Evolutionary conservation across 1,284 basidiomycete genomes (phyloP).

Genomic region (Xanthoconium separans): DNA sequence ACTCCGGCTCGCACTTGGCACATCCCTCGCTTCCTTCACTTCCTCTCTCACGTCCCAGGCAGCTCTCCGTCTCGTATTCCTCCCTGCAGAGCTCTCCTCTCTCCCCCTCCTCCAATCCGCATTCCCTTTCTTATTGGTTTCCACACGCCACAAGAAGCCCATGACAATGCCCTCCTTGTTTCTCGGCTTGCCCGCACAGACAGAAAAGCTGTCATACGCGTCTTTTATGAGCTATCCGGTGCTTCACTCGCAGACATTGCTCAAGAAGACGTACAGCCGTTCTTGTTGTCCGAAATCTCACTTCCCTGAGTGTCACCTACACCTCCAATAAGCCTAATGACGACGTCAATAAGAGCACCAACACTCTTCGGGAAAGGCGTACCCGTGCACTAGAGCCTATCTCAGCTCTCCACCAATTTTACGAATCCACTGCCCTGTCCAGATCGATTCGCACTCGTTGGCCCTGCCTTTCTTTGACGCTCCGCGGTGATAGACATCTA

Average conservation of each 20-base stretch:
- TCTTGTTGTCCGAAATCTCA: slow-evolving; percentile 50
- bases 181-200: slow-evolving; percentile 61
- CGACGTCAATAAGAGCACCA: background rate
- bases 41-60: slow-evolving; percentile 35
- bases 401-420: slow-evolving; percentile 48
- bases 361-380: slow-evolving; percentile 9
- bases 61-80: slow-evolving; percentile 43
- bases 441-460: slow-evolving; percentile 64
- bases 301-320: slow-evolving; percentile 30
- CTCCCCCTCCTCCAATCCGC: slow-evolving; percentile 54
- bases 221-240: slow-evolving; percentile 53
- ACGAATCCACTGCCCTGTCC: slow-evolving; percentile 61
- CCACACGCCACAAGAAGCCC: slow-evolving; percentile 63
- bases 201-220: slow-evolving; percentile 74
- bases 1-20: slow-evolving; percentile 37
- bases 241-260: slow-evolving; percentile 50
- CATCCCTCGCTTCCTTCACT: slow-evolving; percentile 50
- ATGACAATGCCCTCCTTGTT: slow-evolving; percentile 74
- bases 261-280: slow-evolving; percentile 56
- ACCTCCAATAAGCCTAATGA: slow-evolving; percentile 21
- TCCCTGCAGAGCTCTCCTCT: slow-evolving; percentile 44
- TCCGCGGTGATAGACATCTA: slow-evolving; percentile 50
- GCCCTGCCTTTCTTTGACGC: slow-evolving; percentile 51
- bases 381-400: slow-evolving; percentile 11
- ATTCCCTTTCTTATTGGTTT: slow-evolving; percentile 62